Evolutionary conservation across 352 stramenopile genomes (phyloP).

Genomic region (Phytopythium mirpurense): DNA sequence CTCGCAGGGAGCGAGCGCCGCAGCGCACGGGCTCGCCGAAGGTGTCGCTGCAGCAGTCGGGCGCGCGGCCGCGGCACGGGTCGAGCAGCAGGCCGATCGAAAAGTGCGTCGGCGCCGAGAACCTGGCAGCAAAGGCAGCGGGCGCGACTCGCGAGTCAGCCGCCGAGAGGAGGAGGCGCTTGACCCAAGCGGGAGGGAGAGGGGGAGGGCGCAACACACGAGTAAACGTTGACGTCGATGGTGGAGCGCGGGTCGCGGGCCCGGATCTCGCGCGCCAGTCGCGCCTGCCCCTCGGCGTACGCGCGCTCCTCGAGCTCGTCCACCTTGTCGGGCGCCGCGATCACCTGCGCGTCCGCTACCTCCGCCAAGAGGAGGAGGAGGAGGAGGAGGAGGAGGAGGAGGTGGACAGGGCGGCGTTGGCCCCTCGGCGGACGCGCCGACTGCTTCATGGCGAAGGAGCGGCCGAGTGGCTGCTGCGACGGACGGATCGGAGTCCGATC

Average conservation of each 20-base stretch:
- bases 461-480: too few species aligned
- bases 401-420: too few species aligned
- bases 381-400: too few species aligned
- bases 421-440: not conserved
- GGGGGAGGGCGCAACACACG: slow-evolving; percentile 15
- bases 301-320: slow-evolving; percentile 58
- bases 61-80: slow-evolving; percentile 48
- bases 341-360: slow-evolving; percentile 27
- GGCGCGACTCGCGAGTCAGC: too few species aligned
- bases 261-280: slow-evolving; percentile 33
- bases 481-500: too few species aligned
- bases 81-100: slow-evolving; percentile 79
- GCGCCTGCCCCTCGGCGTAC: slow-evolving; percentile 36
- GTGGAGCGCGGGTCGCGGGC: slow-evolving; percentile 28
- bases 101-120: slow-evolving; percentile 52
- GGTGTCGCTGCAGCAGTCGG: slow-evolving; percentile 71
- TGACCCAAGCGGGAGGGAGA: too few species aligned
- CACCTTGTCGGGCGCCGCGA: slow-evolving; percentile 61
- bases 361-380: too few species aligned
- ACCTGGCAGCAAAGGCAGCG: slow-evolving; percentile 17
- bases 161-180: too few species aligned
- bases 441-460: not conserved
- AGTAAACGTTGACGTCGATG: slow-evolving; percentile 72
- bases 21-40: slow-evolving; percentile 65
- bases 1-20: not conserved